A percentile compares a stretch with the other conserved stretches of the same genome.
Evolutionary conservation across 1,284 basidiomycete genomes (phyloP).

Genomic region (Xanthoconium separans): DNA sequence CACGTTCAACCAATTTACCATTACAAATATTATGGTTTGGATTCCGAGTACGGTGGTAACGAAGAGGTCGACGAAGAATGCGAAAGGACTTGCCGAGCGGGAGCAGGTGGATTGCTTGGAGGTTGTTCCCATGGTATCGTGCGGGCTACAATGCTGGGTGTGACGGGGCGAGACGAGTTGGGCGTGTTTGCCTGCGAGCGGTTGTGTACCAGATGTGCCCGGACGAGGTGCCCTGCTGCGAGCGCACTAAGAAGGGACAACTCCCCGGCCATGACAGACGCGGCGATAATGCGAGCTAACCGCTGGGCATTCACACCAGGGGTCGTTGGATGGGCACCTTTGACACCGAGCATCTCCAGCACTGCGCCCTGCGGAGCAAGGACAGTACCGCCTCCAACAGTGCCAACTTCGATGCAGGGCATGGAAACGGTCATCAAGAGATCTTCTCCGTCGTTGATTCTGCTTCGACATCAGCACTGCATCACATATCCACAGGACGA

Average conservation of each 20-base stretch:
- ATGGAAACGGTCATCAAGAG: conserved; percentile 90
- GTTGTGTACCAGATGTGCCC: conserved; percentile 88
- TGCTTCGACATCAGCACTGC: conserved; percentile 32
- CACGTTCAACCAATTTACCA: not conserved
- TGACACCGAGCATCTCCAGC: conserved; percentile 89
- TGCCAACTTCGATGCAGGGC: conserved; percentile 97
- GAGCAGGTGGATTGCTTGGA: conserved; percentile 7
- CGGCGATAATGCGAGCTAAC: conserved; percentile 84
- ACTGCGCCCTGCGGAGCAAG: conserved; percentile 88
- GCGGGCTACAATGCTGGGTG: conserved; percentile 43
- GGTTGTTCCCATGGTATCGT: conserved; percentile 23
- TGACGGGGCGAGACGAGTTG: conserved; percentile 59
- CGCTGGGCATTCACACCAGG: conserved; percentile 88
- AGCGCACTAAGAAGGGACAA: conserved; percentile 86
- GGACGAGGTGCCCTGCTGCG: conserved; percentile 88
- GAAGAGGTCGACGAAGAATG: conserved; percentile 35
- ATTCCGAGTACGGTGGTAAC: conserved; percentile 31
- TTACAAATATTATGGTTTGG: conserved; percentile 17
- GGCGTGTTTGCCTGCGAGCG: conserved; percentile 71
- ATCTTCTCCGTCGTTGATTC: conserved; percentile 87
- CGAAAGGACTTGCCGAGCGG: conserved; percentile 11
- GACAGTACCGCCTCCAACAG: conserved; percentile 94
- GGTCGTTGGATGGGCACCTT: conserved; percentile 78
- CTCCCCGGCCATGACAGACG: conserved; percentile 94
- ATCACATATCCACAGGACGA: not conserved